Conservation (phyloP, 179 eudicot species). For the Heliamphora pulchella region DNA sequence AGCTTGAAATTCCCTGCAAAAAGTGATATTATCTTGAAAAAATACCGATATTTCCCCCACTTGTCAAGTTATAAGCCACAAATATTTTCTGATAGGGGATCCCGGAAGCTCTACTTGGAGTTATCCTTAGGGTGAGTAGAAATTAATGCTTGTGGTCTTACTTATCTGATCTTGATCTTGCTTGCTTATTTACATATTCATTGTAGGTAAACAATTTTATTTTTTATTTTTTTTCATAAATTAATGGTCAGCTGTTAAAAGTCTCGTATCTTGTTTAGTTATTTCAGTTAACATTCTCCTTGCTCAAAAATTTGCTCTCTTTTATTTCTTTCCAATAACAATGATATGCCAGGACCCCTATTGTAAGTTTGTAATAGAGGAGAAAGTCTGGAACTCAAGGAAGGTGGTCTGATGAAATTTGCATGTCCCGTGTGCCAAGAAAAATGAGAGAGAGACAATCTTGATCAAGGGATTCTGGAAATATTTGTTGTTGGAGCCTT, state of each 20-base stretch:
- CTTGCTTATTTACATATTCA: not conserved
- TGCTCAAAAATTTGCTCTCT: slow-evolving; percentile 1
- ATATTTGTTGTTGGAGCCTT: not conserved
- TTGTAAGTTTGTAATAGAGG: too few species aligned
- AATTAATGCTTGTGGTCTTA: not conserved
- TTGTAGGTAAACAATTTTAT: not conserved
- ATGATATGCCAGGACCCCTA: not conserved
- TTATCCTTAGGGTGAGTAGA: slow-evolving; percentile 67
- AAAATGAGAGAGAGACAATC: not conserved
- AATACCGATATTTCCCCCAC: slow-evolving; percentile 57
- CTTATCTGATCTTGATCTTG: not conserved
- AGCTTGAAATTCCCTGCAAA: slow-evolving; percentile 62
- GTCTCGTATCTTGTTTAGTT: not conserved
- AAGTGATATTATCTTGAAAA: slow-evolving; percentile 43
- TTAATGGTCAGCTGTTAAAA: not conserved
- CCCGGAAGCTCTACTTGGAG: slow-evolving; percentile 65
- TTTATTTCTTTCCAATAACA: not conserved
- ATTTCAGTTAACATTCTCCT: not conserved
- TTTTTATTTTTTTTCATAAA: too few species aligned
- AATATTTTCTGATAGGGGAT: slow-evolving; percentile 36
- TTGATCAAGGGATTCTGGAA: not conserved
- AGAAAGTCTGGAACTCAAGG: too few species aligned
- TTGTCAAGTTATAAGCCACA: slow-evolving; percentile 46
- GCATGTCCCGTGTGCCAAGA: not conserved
- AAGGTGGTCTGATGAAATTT: too few species aligned